A percentile compares a stretch with the other conserved stretches of the same genome.
These are phyloP conservation scores for Salix brachista DNA, from an alignment of 345 rosid genomes.

Conservation along the genomic window DNA sequence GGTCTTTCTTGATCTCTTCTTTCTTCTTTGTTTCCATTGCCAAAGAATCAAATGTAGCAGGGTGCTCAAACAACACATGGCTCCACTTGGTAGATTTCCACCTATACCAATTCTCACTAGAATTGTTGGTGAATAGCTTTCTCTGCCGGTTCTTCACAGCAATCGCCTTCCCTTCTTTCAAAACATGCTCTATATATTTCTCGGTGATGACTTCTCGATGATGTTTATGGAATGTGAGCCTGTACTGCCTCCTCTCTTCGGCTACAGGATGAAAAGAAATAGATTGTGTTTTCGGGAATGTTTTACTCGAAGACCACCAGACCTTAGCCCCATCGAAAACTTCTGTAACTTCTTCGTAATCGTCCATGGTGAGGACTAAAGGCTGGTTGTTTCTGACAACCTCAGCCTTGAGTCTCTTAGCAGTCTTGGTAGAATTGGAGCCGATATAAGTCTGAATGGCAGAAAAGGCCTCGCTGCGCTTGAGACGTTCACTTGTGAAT, in stretches of 20 bases:
- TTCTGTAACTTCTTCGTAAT: slow-evolving; percentile 3
- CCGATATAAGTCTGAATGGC: neutral
- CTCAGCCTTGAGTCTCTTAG: slow-evolving; percentile 6
- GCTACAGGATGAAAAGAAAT: neutral
- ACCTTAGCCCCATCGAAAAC: slow-evolving; percentile 6
- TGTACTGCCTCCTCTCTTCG: neutral
- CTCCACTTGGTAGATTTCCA: slow-evolving; percentile 13
- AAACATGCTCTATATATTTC: neutral
- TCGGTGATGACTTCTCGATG: neutral
- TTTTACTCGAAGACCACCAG: slow-evolving; percentile 10
- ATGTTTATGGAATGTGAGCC: slow-evolving; percentile 4
- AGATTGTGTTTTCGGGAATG: neutral
- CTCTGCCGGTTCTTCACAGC: slow-evolving; percentile 11
- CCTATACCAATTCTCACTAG: neutral
- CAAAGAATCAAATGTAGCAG: slow-evolving; percentile 15
- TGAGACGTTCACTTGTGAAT: neutral
- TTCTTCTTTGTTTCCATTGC: slow-evolving; percentile 55
- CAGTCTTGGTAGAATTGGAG: neutral
- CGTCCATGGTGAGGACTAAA: slow-evolving; percentile 8
- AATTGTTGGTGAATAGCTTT: slow-evolving; percentile 19
- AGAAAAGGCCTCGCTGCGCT: neutral
- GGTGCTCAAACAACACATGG: slow-evolving; percentile 8
- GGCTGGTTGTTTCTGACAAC: neutral
- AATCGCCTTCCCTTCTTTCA: slow-evolving; percentile 14
- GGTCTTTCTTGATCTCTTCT: slow-evolving; percentile 38